Evolutionary conservation across 495 filamentous ascomycete species (phyloP).

Genomic region (Daldinia bambusicola): DNA sequence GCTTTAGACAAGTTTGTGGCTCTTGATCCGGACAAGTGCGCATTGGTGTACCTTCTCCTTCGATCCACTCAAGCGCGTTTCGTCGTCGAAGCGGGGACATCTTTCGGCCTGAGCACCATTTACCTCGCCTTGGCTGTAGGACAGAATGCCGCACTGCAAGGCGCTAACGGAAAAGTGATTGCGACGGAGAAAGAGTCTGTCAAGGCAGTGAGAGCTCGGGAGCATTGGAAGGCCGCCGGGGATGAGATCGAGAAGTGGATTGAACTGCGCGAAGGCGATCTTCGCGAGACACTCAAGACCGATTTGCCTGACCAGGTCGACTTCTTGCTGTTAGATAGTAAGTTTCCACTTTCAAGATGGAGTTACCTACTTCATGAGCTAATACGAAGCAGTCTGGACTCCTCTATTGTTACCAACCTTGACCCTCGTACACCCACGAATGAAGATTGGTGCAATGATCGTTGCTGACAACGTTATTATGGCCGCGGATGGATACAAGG

Average conservation of each 20-base stretch:
- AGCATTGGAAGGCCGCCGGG: slow-evolving; percentile 61
- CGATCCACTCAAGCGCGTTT: slow-evolving; percentile 56
- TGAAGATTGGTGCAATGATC: slow-evolving; percentile 61
- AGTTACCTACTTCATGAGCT: slow-evolving; percentile 4
- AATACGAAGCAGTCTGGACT: slow-evolving; percentile 59
- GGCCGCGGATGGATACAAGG: slow-evolving; percentile 49
- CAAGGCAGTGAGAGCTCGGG: slow-evolving; percentile 58
- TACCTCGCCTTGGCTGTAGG: slow-evolving; percentile 66
- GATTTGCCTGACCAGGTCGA: slow-evolving; percentile 58
- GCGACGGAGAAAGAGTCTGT: slow-evolving; percentile 64
- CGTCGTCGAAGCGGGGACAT: slow-evolving; percentile 67
- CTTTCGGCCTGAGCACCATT: slow-evolving; percentile 69
- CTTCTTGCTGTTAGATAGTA: slow-evolving; percentile 66
- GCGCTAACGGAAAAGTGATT: slow-evolving; percentile 56
- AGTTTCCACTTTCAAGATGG: slow-evolving; percentile 14
- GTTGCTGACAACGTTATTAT: slow-evolving; percentile 61
- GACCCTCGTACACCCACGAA: slow-evolving; percentile 56
- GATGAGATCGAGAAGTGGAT: slow-evolving; percentile 56
- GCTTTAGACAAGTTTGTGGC: slow-evolving; percentile 58
- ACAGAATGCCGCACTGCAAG: slow-evolving; percentile 44
- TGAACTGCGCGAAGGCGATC: slow-evolving; percentile 64
- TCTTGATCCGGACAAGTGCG: slow-evolving; percentile 63
- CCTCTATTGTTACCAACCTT: slow-evolving; percentile 62
- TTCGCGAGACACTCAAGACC: slow-evolving; percentile 61
- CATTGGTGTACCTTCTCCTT: slow-evolving; percentile 60